phyloP scores from a whole-genome alignment of 139 green algal genomes.

The Coelastrella sp. region DNA sequence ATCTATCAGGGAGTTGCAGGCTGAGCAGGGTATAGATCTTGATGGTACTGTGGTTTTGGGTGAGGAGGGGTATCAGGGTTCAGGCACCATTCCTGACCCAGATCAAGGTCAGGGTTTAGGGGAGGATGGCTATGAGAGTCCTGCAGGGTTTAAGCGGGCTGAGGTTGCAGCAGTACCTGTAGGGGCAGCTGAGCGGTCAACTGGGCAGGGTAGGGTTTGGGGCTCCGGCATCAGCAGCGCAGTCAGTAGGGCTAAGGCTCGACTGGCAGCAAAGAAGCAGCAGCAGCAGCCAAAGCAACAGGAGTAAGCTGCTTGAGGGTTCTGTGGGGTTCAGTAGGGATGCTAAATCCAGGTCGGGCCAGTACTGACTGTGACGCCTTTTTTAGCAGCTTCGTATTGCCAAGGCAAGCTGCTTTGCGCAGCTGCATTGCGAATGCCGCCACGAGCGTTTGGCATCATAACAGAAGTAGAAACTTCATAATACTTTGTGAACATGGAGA shows the following conservation, averaged over 20 bases:
- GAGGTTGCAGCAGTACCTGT: neutral
- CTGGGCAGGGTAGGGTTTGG: neutral
- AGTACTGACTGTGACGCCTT: too few species aligned
- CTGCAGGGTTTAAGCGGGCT: neutral
- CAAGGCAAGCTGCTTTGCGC: too few species aligned
- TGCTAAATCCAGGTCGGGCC: too few species aligned
- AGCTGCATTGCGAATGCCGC: too few species aligned
- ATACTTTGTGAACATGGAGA: too few species aligned
- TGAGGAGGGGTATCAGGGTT: neutral
- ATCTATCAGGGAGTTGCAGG: slow-evolving; percentile 2
- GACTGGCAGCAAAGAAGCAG: neutral
- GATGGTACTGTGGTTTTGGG: neutral
- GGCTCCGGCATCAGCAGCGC: slow-evolving; percentile 17
- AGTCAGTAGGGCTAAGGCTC: slow-evolving; percentile 9
- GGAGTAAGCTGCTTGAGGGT: too few species aligned
- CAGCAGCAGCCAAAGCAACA: neutral
- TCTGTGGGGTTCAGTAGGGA: too few species aligned
- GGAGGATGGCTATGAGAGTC: neutral
- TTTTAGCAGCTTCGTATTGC: too few species aligned
- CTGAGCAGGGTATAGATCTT: neutral
- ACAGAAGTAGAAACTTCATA: too few species aligned
- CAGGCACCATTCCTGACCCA: neutral
- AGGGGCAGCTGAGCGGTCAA: neutral
- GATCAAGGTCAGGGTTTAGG: neutral
- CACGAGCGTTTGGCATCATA: too few species aligned